These are phyloP conservation scores for Hysterangium stoloniferum DNA, from an alignment of 768 basidiomycete species.

Conservation along the genomic window DNA sequence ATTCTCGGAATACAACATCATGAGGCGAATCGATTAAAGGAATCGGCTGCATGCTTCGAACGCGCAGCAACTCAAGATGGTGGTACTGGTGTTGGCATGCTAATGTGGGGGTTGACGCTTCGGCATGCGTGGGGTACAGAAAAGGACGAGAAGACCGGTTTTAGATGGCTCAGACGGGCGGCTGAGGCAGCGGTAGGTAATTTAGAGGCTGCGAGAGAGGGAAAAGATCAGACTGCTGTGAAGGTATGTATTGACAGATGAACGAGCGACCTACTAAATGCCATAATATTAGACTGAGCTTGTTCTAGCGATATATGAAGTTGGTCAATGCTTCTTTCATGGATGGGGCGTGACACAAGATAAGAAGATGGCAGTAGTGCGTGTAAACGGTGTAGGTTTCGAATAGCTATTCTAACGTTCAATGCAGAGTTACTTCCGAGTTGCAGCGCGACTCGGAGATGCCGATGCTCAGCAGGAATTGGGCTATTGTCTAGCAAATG, in stretches of 20 bases:
- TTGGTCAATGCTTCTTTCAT: constrained; percentile 87
- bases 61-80: constrained; percentile 64
- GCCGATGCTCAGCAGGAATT: constrained; percentile 82
- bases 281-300: constrained; percentile 52
- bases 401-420: not conserved
- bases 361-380: constrained; percentile 81
- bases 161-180: constrained; percentile 76
- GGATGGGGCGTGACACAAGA: constrained; percentile 87
- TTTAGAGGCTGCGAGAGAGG: constrained; percentile 53
- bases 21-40: constrained; percentile 59
- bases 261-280: constrained; percentile 1
- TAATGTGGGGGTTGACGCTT: constrained; percentile 85
- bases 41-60: constrained; percentile 71
- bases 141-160: constrained; percentile 72
- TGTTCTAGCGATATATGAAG: constrained; percentile 84
- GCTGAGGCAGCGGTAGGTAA: constrained; percentile 76
- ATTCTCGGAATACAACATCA: constrained; percentile 74
- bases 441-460: constrained; percentile 81
- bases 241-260: constrained; percentile 29
- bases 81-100: constrained; percentile 83
- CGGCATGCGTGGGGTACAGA: constrained; percentile 84
- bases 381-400: constrained; percentile 23
- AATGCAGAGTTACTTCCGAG: constrained; percentile 70
- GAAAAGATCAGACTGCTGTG: constrained; percentile 42
- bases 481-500: constrained; percentile 79